Evolutionary conservation across 1,139 yeast species (phyloP), one percentile per base, ranked within the genome.

Genomic region (Yamadazyma taylorii): DNA sequence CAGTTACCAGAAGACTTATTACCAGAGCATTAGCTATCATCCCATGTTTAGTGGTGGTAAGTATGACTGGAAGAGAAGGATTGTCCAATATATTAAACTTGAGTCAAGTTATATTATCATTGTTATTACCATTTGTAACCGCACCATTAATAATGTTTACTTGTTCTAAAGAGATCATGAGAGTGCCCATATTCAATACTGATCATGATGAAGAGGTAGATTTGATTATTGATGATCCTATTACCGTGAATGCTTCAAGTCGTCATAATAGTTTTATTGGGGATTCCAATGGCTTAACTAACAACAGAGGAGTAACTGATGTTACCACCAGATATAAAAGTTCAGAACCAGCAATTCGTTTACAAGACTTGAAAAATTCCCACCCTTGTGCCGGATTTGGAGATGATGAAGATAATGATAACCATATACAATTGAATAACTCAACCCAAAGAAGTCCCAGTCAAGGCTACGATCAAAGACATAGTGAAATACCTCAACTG

Each of bases 111-210:
- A 87, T 87, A 9, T 70, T 92, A 30, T 84, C 96, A 3, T 60
- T 92, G 43, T 73, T 92, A 39, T 68, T 92, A 40, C 98, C 98
- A 1, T 79, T 89, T 44, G 95, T 89, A 3, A 80, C 90, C 19
- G 96, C 96, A 0, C 97, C 97, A 7, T 66, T 90, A 47, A 79
- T 90, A 33, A 85, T 81, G 60, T 90, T 90, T 61, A 89, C 97
- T 0, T 78, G 88, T 44, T 76, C 78, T 36, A 81, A 79, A 48
- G 64, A 75, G 33, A 80, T 82, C 41, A 92, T 92, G 98, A 69
- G 81, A 33, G 96, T 89, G 9, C 75, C 75, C 2, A 50, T 69
- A n/a, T 61, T 55, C 34, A 58, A 43, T 4, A 43, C 62, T 16
- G 70, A 63, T 61, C 11, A 29, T 1, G 70, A 60, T 21, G 69